Evolutionary conservation across 768 basidiomycete genomes (phyloP), one percentile per base, ranked within the genome.

Genomic region (Trametes cubensis): DNA sequence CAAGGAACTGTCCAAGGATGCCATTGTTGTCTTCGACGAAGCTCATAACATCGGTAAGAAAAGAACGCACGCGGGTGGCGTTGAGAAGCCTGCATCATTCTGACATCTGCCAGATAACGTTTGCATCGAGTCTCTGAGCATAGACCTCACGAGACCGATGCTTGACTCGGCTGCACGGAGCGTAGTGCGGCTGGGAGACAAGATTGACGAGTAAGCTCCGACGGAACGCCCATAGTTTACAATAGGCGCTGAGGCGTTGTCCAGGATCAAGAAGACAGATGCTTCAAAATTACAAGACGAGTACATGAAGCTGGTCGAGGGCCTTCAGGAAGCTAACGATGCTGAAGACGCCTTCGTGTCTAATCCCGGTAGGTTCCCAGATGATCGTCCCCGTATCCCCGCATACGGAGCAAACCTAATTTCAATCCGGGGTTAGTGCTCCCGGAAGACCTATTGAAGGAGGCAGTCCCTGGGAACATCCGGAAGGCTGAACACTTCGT

Each of bases 401-500:
- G 25, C 30, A 34, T 26, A 42, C 10, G 50, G 39, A 42, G 42
- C 51, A 44, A 57, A 39, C 61, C 28, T 44, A 62, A 58, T 38
- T 17, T 52, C 57, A n/a, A 11, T 63, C 23, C 39, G 20, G 61
- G 30, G 42, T 14, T 56, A 94, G 94, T 93, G 30, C 79, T 99
- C 2, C 96, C 97, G 21, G 94, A 95, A 60, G 97, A 99, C 73
- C 83, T 99, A 49, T 79, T 99, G 49, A 89, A 88, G 55, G 97
- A 99, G 77, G 96, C 97, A 6, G 84, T 99, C 51, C 97, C 97
- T 34, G 97, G 97, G 13, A 99, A 99, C 70, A 99, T 99, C 62
- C 84, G 97, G 48, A 97, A 98, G 74, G 97, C 97, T 0, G 97
- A 99, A 71, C 97, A 99, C 76, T 99, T 99, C 69, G 94, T 98